Percentiles rank a stretch among this genome's conserved stretches.
Evolutionary conservation across 306 rosid genomes (phyloP).

Genomic region (Cucurbita moschata): DNA sequence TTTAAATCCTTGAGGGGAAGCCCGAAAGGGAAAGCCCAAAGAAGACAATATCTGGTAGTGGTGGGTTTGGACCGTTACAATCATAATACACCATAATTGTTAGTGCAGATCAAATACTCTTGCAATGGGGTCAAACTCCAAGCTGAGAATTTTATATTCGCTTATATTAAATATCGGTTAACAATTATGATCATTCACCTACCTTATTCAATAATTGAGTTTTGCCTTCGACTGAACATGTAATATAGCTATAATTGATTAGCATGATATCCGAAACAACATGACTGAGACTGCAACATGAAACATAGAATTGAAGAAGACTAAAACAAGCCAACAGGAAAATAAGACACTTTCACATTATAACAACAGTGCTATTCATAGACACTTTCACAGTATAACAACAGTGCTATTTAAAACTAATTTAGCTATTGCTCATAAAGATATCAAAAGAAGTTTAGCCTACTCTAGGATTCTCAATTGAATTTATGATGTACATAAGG

Average conservation of each 20-base stretch:
- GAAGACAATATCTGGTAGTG: too few species aligned
- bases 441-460: too few species aligned
- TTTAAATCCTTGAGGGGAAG: too few species aligned
- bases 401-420: neutral
- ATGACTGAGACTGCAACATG: neutral
- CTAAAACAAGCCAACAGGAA: neutral
- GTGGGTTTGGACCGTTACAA: neutral
- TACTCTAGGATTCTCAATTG: too few species aligned
- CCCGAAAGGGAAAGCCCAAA: too few species aligned
- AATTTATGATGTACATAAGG: neutral
- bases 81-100: neutral
- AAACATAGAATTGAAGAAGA: neutral
- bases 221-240: neutral
- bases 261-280: neutral
- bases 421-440: neutral
- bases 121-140: neutral
- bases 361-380: too few species aligned
- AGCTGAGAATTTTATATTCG: neutral
- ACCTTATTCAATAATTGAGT: neutral
- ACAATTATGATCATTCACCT: neutral
- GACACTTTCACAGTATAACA: neutral
- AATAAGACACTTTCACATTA: neutral
- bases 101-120: neutral
- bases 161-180: neutral
- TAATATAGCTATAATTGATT: neutral